Evolutionary conservation across 2,329 filamentous ascomycete genomes (phyloP), one percentile per base, ranked within the genome.

Genomic region (Leptodontidium sp.): DNA sequence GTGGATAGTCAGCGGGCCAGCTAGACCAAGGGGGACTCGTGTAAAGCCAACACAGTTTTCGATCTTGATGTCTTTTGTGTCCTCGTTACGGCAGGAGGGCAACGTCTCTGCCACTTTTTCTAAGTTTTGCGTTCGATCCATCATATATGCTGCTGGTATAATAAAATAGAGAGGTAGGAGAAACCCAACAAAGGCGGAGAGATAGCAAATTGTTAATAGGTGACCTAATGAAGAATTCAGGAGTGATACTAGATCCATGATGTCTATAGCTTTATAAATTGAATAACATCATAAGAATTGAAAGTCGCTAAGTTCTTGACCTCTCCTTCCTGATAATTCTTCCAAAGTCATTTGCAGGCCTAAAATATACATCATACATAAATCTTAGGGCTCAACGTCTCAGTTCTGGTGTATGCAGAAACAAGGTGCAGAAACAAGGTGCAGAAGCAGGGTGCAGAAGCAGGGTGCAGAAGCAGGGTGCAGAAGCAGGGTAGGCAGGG

Each of bases 321-420:
- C 26, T 53, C 4, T 53, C n/a, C 50, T 53, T 53, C n/a, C 24
- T 53, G 14, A 29, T 9, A 53, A 53, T 53, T 53, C n/a, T 53
- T 53, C 50, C 50, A 5, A 53, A 53, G n/a, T 53, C 26, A 53
- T 53, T 53, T 24, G n/a, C 50, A 53, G 50, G 50, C n/a, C 50
- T 53, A 53, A 53, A 53, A 53, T 24, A 53, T 53, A 29, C 17
- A 53, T 53, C 4, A 53, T 6, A 45, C 40, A 45, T 45, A 45
- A 17, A 45, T 45, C 40, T 45, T 45, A 45, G 40, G 40, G 15
- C 6, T 45, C 15, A 14, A 45, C 14, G 40, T 45, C 15, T 45
- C 14, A 45, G 40, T 45, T 45, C 40, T 45, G 40, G 40, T 45
- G 40, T 45, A 45, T 45, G 40, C 40, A 45, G 40, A 17, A 45